These are phyloP conservation scores for Metarhizium brunneum DNA, from an alignment of 2,329 filamentous ascomycete species.

Conservation along the genomic window DNA sequence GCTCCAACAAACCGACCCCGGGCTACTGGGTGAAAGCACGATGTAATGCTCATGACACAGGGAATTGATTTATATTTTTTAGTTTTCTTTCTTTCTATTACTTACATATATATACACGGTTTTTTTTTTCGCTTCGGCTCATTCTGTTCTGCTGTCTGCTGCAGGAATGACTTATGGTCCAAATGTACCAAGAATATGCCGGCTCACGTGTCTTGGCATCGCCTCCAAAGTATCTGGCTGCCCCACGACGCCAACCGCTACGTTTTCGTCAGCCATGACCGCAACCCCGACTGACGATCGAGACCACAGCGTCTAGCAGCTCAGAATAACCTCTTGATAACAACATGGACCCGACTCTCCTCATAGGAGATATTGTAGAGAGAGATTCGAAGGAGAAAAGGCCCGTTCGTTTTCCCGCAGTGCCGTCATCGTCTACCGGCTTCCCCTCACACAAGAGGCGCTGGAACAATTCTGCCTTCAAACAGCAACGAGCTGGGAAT, in stretches of 20 bases:
- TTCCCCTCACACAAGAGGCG: conserved; percentile 88
- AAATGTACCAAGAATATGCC: neutral
- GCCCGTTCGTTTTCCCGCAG: conserved; percentile 48
- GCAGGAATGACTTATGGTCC: neutral
- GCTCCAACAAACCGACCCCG: too few relatives aligned
- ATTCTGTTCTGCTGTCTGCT: neutral
- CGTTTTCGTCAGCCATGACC: conserved; percentile 1
- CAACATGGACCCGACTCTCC: conserved; percentile 36
- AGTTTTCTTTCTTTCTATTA: too few relatives aligned
- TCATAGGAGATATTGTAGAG: conserved; percentile 73
- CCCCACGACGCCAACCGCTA: neutral
- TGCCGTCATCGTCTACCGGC: conserved; percentile 44
- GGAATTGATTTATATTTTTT: too few relatives aligned
- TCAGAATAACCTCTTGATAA: neutral
- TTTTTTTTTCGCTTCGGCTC: too few relatives aligned
- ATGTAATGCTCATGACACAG: too few relatives aligned
- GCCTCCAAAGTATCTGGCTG: neutral
- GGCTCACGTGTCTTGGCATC: conserved; percentile 5
- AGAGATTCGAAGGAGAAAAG: conserved; percentile 51
- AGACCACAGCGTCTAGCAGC: neutral
- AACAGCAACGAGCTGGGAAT: conserved; percentile 38
- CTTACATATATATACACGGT: too few relatives aligned
- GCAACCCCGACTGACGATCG: neutral
- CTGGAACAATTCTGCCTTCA: conserved; percentile 66
- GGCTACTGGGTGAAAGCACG: too few relatives aligned